Conservation (phyloP, 2,329 filamentous ascomycete genomes). For the Alternaria triticimaculans region DNA sequence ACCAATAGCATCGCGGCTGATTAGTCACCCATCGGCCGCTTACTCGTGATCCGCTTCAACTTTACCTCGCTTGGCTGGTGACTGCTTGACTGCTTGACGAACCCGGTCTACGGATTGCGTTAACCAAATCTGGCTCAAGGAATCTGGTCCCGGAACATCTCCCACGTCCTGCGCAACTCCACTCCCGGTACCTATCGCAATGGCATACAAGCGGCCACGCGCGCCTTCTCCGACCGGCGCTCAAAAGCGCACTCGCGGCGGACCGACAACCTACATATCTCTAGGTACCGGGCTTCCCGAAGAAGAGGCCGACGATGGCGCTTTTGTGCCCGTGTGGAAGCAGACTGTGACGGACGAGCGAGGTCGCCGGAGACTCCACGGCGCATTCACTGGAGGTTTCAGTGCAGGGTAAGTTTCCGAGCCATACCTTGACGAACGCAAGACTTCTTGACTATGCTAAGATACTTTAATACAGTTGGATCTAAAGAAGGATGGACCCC, state of each 20-base stretch:
- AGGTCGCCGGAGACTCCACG: constrained; percentile 88
- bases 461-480: constrained; percentile 97
- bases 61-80: not conserved
- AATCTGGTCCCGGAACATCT: not conserved
- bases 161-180: not conserved
- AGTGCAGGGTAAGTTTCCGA: constrained; percentile 79
- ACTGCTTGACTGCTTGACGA: not conserved
- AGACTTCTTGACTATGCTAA: constrained; percentile 55
- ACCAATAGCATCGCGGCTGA: constrained; percentile 1
- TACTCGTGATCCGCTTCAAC: constrained; percentile 6
- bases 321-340: constrained; percentile 95
- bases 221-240: constrained; percentile 41
- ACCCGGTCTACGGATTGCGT: not conserved
- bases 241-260: constrained; percentile 77
- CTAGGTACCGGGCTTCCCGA: constrained; percentile 80
- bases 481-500: constrained; percentile 99
- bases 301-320: constrained; percentile 83
- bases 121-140: not conserved
- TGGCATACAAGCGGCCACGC: constrained; percentile 46
- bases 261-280: constrained; percentile 46
- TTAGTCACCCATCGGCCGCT: constrained; percentile 7
- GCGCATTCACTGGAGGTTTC: constrained; percentile 95
- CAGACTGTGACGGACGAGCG: constrained; percentile 95
- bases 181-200: constrained; percentile 2
- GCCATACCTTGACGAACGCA: constrained; percentile 23